These are phyloP conservation scores for Neurospora crassa DNA, from an alignment of 2,329 filamentous ascomycete species.

Conservation along the genomic window DNA sequence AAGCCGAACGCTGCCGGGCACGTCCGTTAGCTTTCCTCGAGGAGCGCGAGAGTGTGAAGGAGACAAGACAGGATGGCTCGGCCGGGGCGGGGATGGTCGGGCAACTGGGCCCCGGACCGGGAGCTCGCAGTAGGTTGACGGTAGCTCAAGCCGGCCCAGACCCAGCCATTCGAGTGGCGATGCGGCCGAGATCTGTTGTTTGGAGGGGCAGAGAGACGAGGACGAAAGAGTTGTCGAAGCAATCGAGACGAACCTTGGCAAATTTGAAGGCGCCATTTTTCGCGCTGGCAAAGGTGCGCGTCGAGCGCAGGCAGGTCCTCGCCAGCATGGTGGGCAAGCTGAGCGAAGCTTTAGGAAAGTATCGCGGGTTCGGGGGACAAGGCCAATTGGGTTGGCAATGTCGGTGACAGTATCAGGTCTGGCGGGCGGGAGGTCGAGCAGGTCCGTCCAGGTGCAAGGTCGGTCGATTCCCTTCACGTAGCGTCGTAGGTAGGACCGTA, in stretches of 20 bases:
- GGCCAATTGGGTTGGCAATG: slow-evolving; percentile 29
- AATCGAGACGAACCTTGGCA: slow-evolving; percentile 56
- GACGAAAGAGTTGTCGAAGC: not conserved
- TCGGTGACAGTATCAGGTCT: slow-evolving; percentile 20
- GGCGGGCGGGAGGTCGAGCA: slow-evolving; percentile 16
- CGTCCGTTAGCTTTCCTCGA: slow-evolving; percentile 13
- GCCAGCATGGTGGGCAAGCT: slow-evolving; percentile 71
- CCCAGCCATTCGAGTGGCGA: slow-evolving; percentile 9
- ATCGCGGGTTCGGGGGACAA: slow-evolving; percentile 23
- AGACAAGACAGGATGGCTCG: not conserved
- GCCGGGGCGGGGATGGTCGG: not conserved
- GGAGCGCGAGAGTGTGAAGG: not conserved
- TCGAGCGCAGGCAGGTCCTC: slow-evolving; percentile 80
- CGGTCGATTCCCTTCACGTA: not conserved
- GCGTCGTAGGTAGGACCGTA: slow-evolving; percentile 5
- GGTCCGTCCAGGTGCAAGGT: slow-evolving; percentile 13
- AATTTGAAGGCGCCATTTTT: slow-evolving; percentile 63
- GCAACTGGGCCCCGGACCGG: not conserved
- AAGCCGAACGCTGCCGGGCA: slow-evolving; percentile 48
- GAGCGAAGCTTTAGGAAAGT: slow-evolving; percentile 28
- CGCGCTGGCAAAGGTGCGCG: slow-evolving; percentile 74
- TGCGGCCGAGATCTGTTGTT: not conserved
- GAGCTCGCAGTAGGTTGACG: not conserved
- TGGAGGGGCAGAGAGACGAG: slow-evolving; percentile 4
- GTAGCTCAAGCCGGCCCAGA: not conserved